Conservation (phyloP, 2,329 filamentous ascomycete genomes). For the Diaporthe velutina region DNA sequence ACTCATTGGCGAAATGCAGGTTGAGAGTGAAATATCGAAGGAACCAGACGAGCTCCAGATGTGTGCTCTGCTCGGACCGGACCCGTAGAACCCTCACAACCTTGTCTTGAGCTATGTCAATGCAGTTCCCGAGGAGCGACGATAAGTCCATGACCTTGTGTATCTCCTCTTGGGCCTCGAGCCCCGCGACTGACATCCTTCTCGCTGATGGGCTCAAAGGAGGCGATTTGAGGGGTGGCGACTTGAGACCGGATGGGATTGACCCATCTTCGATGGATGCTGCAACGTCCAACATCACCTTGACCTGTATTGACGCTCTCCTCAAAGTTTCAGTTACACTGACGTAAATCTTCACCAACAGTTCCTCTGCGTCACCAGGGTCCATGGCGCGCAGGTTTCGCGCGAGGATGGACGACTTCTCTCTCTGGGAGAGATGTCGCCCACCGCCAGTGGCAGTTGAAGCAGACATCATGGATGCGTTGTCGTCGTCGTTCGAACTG, state of each 20-base stretch:
- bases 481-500: constrained; percentile 94
- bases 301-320: constrained; percentile 89
- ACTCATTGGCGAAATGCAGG: constrained; percentile 86
- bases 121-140: constrained; percentile 82
- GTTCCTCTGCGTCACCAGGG: constrained; percentile 84
- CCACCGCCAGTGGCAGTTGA: constrained; percentile 81
- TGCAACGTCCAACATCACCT: constrained; percentile 93
- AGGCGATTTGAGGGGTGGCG: constrained; percentile 64
- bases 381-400: constrained; percentile 89
- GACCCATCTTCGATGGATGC: constrained; percentile 73
- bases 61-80: constrained; percentile 78
- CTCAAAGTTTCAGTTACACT: constrained; percentile 89
- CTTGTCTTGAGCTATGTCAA: constrained; percentile 84
- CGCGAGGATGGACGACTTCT: constrained; percentile 90
- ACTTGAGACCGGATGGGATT: constrained; percentile 56
- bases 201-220: constrained; percentile 63
- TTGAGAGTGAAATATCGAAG: constrained; percentile 87
- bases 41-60: constrained; percentile 77
- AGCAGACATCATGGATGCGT: constrained; percentile 86
- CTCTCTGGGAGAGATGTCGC: constrained; percentile 80
- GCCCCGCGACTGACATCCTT: constrained; percentile 51
- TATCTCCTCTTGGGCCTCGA: constrained; percentile 78
- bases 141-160: constrained; percentile 83
- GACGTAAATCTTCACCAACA: constrained; percentile 87
- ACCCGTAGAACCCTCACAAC: constrained; percentile 83